Evolutionary conservation across 768 basidiomycete species (phyloP).

Genomic region (Candolleomyces aberdarensis): DNA sequence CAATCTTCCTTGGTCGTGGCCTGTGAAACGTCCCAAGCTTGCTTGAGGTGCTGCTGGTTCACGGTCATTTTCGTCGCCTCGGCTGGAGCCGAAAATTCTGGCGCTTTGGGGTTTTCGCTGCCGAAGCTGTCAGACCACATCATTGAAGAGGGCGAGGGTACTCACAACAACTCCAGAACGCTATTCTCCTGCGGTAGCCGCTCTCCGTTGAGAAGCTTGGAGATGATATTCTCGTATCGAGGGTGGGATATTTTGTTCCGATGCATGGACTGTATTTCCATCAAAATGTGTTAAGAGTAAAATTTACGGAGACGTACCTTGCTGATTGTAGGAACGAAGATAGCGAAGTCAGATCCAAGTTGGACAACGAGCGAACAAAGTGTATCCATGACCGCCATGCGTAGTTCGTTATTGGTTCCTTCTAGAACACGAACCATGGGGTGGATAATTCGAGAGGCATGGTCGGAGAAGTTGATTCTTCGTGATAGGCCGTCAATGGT

Average conservation of each 20-base stretch:
- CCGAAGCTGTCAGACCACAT: slow-evolving; percentile 11
- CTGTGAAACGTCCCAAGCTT: slow-evolving; percentile 89
- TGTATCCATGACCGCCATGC: slow-evolving; percentile 87
- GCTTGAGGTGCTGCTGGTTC: slow-evolving; percentile 95
- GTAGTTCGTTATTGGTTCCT: slow-evolving; percentile 69
- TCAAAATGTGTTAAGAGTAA: background rate
- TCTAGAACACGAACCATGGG: slow-evolving; percentile 88
- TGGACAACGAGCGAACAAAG: slow-evolving; percentile 90
- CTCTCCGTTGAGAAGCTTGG: slow-evolving; percentile 89
- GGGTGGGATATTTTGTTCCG: slow-evolving; percentile 75
- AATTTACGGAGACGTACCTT: slow-evolving; percentile 51
- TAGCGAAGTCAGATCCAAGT: slow-evolving; percentile 94
- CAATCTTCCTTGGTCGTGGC: slow-evolving; percentile 83
- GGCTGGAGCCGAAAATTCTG: slow-evolving; percentile 78
- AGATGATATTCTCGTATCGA: slow-evolving; percentile 84
- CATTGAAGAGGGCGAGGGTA: slow-evolving; percentile 1
- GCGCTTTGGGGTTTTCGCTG: slow-evolving; percentile 57
- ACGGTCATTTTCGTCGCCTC: slow-evolving; percentile 89
- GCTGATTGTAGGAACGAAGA: slow-evolving; percentile 96
- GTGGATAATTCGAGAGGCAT: slow-evolving; percentile 95
- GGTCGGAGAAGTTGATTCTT: slow-evolving; percentile 96
- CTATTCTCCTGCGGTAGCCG: slow-evolving; percentile 83
- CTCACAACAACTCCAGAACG: slow-evolving; percentile 64
- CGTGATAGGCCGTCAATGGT: slow-evolving; percentile 89
- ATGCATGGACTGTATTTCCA: slow-evolving; percentile 56